Evolutionary conservation across 495 filamentous ascomycete species (phyloP), one percentile per base, ranked within the genome.

Genomic region (Bacidia rubella): DNA sequence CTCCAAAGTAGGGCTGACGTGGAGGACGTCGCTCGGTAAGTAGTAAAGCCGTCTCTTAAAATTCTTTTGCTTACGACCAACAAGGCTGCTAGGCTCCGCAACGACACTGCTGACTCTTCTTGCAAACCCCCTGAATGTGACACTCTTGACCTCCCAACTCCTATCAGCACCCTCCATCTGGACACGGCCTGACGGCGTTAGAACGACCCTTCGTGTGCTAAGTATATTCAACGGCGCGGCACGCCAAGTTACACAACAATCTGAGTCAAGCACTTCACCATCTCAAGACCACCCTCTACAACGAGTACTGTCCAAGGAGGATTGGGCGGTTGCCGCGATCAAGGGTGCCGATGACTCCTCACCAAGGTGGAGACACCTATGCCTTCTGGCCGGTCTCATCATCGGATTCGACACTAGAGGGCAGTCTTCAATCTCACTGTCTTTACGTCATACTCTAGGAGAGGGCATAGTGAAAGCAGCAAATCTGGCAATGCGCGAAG

Each of bases 221-320:
- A 84, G 87, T 63, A 79, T 93, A 56, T 97, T 87, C 73, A 92
- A 93, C 63, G 83, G 83, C 11, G 87, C 92, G 49, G 80, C 85
- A 2, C 76, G 78, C 47, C 77, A 77, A 24, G 69, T 89, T 10
- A 69, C 79, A 51, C 68, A 71, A 29, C 74, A 77, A 52, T 74
- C 78, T 59, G 77, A 80, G 43, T 66, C 65, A 12, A 42, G 66
- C 64, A 22, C 5, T 44, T 5, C 41, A 22, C 49, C 66, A 65
- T 49, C 32, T 59, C 45, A 4, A 51, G 48, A 19, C 39, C 53
- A 56, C 63, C 10, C 47, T 58, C 20, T 40, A 3, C 49, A 49
- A 15, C 24, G 70, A 63, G 73, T 66, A 45, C 70, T 76, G 57
- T 67, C 57, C 55, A 75, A 71, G 35, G 85, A 94, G 55, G 85